Base-by-base conservation (phyloP, 371 early-diverging fungal genomes). In the Circinella umbellata region DNA sequence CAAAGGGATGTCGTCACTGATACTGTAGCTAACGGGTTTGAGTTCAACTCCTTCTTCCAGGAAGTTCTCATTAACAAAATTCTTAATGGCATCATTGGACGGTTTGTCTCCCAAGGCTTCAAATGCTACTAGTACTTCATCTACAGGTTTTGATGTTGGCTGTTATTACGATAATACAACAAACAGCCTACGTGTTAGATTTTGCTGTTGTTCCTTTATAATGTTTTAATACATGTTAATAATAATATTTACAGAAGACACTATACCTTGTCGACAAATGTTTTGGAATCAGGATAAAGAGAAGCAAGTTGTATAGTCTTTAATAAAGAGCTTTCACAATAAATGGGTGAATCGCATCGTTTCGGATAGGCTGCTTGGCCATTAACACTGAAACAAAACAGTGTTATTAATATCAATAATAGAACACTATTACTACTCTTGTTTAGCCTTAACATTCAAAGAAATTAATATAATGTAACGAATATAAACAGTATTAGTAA, bases 211-310 rank as follows among this genome's bases (percentile, higher is more conserved):
- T 42, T 42, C 42, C 42, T 42, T 9, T 42, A 6, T 11, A 42
- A 42, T 42, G 42, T 42, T 35, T 4, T 51, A 51, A 13, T 5
- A 51, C 15, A 51, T 51, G 15, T 7, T 27, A 47, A 3, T 47
- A 47, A 11, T 9, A 9, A 47, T 39, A 4, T 47, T 39, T n/a
- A 20, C 54, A n/a, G 1, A 54, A 54, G 54, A 54, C 47, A 47
- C 7, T 17, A 10, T 67, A 86, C 86, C 83, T 76, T 86, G 67
- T 89, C 89, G 14, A 89, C 89, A 81, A 90, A 89, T 9, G 89
- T 88, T 75, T 94, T 94, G 47, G 92, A 92, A 70, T 94, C 94
- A 1, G 76, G 60, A 73, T 80, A 92, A 3, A 92, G 61, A 17
- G 69, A 63, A 11, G 90, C 85, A 65, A 88, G 69, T 65, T 93